Evolutionary conservation across 2,329 filamentous ascomycete genomes (phyloP).

Genomic region (Ceratocystis lukuohia): DNA sequence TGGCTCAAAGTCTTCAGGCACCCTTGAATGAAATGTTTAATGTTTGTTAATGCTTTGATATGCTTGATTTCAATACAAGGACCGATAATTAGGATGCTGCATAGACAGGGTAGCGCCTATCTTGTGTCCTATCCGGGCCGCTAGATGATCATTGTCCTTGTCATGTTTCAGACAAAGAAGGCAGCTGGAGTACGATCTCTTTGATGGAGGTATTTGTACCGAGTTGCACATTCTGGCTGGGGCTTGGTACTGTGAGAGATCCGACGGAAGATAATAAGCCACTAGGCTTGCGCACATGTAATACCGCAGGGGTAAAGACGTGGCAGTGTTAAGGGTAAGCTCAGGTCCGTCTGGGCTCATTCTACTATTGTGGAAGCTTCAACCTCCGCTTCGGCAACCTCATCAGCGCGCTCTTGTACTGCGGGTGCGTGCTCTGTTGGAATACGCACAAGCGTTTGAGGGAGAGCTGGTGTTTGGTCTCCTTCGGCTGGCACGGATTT

Average conservation of each 20-base stretch:
- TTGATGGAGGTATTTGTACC: not conserved
- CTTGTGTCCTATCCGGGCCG: not conserved
- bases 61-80: not conserved
- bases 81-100: not conserved
- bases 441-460: conserved; percentile 72
- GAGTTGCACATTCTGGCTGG: not conserved
- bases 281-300: not conserved
- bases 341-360: not conserved
- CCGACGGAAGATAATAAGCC: not conserved
- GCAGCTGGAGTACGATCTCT: not conserved
- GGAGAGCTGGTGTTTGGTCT: conserved; percentile 32
- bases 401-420: conserved; percentile 47
- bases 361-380: conserved; percentile 25
- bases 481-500: conserved; percentile 7
- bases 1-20: not conserved
- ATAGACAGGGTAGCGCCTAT: not conserved
- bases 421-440: conserved; percentile 64
- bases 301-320: not conserved
- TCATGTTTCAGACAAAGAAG: not conserved
- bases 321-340: not conserved
- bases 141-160: not conserved
- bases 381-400: conserved; percentile 31
- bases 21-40: not conserved
- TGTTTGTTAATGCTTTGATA: too few relatives aligned
- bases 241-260: not conserved